A percentile compares a stretch with the other conserved stretches of the same genome.
phyloP scores from a whole-genome alignment of 1,284 basidiomycete species.

The Ceratobasidium sp. region DNA sequence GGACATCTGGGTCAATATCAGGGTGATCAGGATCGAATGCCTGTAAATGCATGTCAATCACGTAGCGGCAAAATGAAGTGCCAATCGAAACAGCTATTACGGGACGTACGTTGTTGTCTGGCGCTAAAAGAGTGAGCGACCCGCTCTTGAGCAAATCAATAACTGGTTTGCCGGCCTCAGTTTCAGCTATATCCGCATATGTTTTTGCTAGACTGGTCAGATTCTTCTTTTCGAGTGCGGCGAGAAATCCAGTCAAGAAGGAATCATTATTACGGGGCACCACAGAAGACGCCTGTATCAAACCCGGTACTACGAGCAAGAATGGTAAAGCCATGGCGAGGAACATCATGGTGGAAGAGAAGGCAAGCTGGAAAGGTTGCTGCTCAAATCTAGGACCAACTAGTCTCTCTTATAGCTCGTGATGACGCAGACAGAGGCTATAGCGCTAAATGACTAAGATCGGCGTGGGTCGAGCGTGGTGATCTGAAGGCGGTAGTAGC shows the following conservation, averaged over 20 bases:
- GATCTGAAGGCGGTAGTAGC: too few species aligned
- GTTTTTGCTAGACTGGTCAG: neutral
- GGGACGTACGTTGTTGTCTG: conserved; percentile 8
- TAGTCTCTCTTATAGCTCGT: neutral
- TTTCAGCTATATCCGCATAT: too few species aligned
- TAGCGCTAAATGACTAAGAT: neutral
- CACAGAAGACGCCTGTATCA: neutral
- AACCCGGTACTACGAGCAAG: neutral
- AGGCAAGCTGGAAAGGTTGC: neutral
- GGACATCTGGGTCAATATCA: neutral
- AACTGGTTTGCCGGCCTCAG: neutral
- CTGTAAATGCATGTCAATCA: neutral
- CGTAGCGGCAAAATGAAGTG: neutral
- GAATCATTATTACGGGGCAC: neutral
- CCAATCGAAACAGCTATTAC: neutral
- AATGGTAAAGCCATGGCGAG: neutral
- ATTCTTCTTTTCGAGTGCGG: neutral
- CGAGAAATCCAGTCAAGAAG: conserved; percentile 11
- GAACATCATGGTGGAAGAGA: neutral
- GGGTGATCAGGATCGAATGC: neutral
- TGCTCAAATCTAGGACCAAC: neutral
- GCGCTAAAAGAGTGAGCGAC: neutral
- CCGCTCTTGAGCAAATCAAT: conserved; percentile 9
- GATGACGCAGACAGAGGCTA: neutral
- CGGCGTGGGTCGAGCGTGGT: neutral